Percentiles rank a stretch among this genome's conserved stretches.
Evolutionary conservation across 257 asterid genomes (phyloP).

Genomic region (Salvia rosmarinus): DNA sequence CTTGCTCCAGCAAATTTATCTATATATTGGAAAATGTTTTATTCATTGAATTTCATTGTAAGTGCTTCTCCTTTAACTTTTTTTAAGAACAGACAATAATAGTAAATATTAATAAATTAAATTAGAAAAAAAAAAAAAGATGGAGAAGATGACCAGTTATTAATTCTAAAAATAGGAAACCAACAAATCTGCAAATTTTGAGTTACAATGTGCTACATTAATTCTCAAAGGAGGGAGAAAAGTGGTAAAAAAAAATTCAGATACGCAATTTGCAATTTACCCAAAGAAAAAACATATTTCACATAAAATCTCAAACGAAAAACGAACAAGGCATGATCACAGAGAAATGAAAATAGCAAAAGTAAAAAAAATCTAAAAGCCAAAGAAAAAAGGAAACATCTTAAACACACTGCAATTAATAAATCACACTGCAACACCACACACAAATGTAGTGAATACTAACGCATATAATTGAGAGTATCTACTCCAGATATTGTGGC

Average conservation of each 20-base stretch:
- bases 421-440: background rate
- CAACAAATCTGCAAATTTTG: background rate
- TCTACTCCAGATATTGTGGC: conserved; percentile 8
- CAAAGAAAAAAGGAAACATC: background rate
- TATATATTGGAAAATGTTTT: no score
- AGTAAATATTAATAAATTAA: background rate
- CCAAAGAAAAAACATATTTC: background rate
- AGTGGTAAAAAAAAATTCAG: background rate
- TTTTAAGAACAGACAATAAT: background rate
- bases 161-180: conserved; percentile 4
- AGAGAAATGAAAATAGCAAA: background rate
- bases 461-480: conserved; percentile 2
- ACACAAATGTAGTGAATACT: background rate
- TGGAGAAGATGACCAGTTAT: background rate
- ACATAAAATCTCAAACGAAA: background rate
- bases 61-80: background rate
- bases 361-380: background rate
- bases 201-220: no score
- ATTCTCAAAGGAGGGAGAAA: no score
- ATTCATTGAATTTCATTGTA: no score
- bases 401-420: background rate
- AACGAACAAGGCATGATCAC: conserved; percentile 2
- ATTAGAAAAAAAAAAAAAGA: background rate
- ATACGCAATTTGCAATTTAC: background rate
- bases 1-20: background rate